Evolutionary conservation across 805 yeast genomes (phyloP), one percentile per base, ranked within the genome.

Genomic region (Pichia kluyveri): DNA sequence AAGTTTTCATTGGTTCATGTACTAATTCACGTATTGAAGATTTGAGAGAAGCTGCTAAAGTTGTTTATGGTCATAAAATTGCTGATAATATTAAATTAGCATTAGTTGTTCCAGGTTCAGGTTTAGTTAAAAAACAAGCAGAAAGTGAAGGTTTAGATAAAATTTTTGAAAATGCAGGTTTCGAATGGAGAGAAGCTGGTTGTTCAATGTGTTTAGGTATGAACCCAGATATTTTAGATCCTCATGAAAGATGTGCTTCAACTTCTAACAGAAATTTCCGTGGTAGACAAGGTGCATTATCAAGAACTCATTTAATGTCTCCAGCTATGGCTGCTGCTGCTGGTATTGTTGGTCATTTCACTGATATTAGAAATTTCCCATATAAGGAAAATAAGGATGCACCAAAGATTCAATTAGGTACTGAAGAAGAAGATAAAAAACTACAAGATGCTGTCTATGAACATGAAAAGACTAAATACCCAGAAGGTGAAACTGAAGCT

Each of bases 291-390:
- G 99, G 99, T 71, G 96, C 96, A 45, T 72, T 71, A 51, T 88
- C 96, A 17, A 81, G 99, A 72, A 93, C 99, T 18, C 99, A 93
- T 66, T 77, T 93, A 64, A 88, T 91, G 96, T 87, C 96, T 14
- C 99, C 99, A 38, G 96, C 96, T 23, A 93, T 93, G 99, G 99
- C 99, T 43, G 99, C 99, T 32, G 97, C 98, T 19, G 98, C 99
- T 18, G 96, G 90, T 60, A 82, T 93, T 57, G 77, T 76, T 48
- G 99, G 99, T 56, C 88, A 83, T 61, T 82, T 93, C 60, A 77
- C 86, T 42, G 99, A 93, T 64, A 90, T 90, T 58, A 83, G 99
- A 70, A 83, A 86, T 48, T 86, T 77, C 66, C 71, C 79, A 51
- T 84, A 79, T 68, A 70, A 74, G 53, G 76, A 70, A 41, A 60